Percentiles rank a stretch among this genome's conserved stretches.
Conservation (phyloP, 2,329 filamentous ascomycete genomes). For the Penicillium verrucosum region DNA sequence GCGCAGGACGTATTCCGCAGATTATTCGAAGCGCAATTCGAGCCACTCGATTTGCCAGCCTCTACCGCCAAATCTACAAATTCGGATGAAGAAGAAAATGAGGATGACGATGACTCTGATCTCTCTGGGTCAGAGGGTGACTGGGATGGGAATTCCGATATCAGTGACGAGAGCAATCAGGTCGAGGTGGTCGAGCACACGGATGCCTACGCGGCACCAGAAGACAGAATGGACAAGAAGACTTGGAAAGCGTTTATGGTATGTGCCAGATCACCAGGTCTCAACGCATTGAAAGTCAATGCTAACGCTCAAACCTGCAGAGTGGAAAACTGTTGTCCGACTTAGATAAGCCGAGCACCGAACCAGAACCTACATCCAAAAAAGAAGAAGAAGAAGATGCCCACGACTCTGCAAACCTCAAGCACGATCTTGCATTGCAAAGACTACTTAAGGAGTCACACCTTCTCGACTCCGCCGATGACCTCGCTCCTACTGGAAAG, state of each 20-base stretch:
- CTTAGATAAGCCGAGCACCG: constrained; percentile 15
- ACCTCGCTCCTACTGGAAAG: constrained; percentile 61
- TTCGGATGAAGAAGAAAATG: constrained; percentile 25
- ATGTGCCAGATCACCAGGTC: constrained; percentile 13
- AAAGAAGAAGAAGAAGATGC: constrained; percentile 54
- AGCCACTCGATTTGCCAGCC: constrained; percentile 56
- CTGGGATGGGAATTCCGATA: constrained; percentile 63
- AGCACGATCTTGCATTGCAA: constrained; percentile 89
- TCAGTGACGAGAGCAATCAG: constrained; percentile 38
- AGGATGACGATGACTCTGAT: constrained; percentile 26
- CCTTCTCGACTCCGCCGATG: constrained; percentile 64
- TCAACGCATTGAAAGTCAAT: neutral
- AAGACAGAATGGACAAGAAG: constrained; percentile 57
- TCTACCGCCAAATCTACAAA: constrained; percentile 13
- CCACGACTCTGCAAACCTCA: constrained; percentile 65
- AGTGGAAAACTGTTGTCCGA: constrained; percentile 49
- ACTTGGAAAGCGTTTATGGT: constrained; percentile 80
- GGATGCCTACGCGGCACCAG: constrained; percentile 41
- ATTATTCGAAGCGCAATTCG: constrained; percentile 86
- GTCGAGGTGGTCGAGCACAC: constrained; percentile 65
- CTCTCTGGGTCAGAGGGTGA: constrained; percentile 45
- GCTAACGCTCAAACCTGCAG: constrained; percentile 21
- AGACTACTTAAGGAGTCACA: constrained; percentile 88
- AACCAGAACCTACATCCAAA: constrained; percentile 23
- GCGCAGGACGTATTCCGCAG: constrained; percentile 73